Conservation (phyloP, 2,329 filamentous ascomycete species). For the Fusarium nygamai region DNA sequence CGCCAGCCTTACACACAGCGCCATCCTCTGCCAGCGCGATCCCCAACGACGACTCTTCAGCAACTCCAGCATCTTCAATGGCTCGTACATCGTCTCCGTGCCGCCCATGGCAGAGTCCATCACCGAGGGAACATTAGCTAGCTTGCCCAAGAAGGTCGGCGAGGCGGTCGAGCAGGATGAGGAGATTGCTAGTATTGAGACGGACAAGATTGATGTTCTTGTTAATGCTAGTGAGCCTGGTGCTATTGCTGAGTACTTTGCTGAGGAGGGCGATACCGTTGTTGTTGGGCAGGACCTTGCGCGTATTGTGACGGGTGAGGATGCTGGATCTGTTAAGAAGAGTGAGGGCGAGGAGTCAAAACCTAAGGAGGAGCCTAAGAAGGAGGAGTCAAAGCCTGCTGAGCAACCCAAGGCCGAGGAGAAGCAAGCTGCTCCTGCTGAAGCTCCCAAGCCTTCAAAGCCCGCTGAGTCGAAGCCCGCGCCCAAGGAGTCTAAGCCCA, state of each 20-base stretch:
- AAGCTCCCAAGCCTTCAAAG: conserved; percentile 27
- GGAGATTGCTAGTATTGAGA: conserved; percentile 48
- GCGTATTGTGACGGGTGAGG: conserved; percentile 43
- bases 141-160: conserved; percentile 44
- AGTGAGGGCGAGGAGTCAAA: conserved; percentile 32
- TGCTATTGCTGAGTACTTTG: conserved; percentile 44
- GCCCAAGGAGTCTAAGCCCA: conserved; percentile 22
- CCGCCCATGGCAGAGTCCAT: conserved; percentile 49
- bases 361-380: conserved; percentile 29
- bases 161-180: conserved; percentile 46
- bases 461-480: conserved; percentile 31
- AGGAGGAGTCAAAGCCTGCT: conserved; percentile 27
- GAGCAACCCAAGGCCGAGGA: conserved; percentile 31
- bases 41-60: conserved; percentile 39
- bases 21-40: conserved; percentile 36
- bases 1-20: conserved; percentile 31
- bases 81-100: conserved; percentile 42
- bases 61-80: conserved; percentile 30
- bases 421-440: conserved; percentile 27
- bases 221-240: conserved; percentile 43
- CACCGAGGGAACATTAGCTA: conserved; percentile 44
- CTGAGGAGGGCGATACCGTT: conserved; percentile 46
- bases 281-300: conserved; percentile 47
- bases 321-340: conserved; percentile 30
- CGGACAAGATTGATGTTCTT: conserved; percentile 48